Evolutionary conservation across 208 protist species (phyloP).

Genomic region (Leishmania turanica): DNA sequence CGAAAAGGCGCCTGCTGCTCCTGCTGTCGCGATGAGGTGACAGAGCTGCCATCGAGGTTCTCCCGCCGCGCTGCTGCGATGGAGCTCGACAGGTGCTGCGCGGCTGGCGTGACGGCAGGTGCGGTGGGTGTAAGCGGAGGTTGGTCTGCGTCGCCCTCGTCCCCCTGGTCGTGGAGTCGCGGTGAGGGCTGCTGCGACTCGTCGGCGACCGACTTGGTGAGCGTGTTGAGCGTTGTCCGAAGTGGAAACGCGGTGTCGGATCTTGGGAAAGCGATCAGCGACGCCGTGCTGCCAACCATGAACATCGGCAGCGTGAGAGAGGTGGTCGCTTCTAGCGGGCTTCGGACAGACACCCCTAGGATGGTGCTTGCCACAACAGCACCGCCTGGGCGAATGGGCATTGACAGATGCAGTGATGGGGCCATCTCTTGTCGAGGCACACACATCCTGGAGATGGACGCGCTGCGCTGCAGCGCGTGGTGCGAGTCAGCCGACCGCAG

Average conservation of each 20-base stretch:
- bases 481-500: background rate
- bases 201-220: background rate
- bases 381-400: background rate
- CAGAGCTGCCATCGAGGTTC: background rate
- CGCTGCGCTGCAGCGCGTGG: background rate
- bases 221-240: background rate
- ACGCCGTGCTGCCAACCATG: conserved; percentile 19
- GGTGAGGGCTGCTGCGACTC: background rate
- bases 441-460: background rate
- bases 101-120: background rate
- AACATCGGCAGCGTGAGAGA: conserved; percentile 16
- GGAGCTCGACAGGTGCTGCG: conserved; percentile 1
- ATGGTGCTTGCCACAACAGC: background rate
- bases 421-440: background rate
- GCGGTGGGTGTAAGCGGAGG: conserved; percentile 1
- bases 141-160: background rate
- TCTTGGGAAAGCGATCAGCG: background rate
- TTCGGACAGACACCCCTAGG: background rate
- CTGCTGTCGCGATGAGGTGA: conserved; percentile 2
- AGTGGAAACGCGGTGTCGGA: conserved; percentile 4
- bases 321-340: background rate
- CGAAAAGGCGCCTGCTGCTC: background rate
- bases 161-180: background rate
- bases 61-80: conserved; percentile 1
- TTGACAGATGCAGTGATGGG: background rate